Evolutionary conservation across 1,284 basidiomycete genomes (phyloP).

Genomic region (Ceratobasidium sp.): DNA sequence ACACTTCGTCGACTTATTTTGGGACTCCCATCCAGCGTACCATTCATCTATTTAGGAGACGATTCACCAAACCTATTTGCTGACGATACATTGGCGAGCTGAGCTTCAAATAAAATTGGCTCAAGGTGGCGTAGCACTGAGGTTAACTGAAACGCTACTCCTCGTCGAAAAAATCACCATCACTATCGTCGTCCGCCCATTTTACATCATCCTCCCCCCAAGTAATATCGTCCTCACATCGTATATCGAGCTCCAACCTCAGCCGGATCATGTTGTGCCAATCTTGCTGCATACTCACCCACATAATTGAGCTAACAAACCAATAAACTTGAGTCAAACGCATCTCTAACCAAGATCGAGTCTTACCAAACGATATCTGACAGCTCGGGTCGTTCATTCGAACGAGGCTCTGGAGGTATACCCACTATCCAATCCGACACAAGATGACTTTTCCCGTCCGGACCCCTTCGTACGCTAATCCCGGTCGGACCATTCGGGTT

Average conservation of each 20-base stretch:
- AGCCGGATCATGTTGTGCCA: not conserved
- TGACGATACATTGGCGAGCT: too few species aligned
- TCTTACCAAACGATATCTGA: not conserved
- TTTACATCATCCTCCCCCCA: not conserved
- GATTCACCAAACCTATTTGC: too few species aligned
- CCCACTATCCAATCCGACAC: slow-evolving; percentile 1
- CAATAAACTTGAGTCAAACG: not conserved
- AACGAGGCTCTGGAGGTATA: not conserved
- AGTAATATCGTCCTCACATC: not conserved
- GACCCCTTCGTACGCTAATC: not conserved
- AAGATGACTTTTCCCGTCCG: not conserved
- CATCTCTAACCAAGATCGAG: too few species aligned
- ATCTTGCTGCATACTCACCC: not conserved
- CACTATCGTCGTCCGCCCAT: not conserved
- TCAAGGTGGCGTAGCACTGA: too few species aligned
- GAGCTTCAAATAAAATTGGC: too few species aligned
- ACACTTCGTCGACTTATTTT: too few species aligned
- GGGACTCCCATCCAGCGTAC: too few species aligned
- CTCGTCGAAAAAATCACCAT: too few species aligned
- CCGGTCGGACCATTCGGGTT: slow-evolving; percentile 14
- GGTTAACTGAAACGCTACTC: too few species aligned
- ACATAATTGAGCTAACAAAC: not conserved
- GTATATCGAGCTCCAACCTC: not conserved
- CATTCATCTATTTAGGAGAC: too few species aligned
- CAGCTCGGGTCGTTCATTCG: too few species aligned